Percentiles rank a stretch among this genome's conserved stretches.
Evolutionary conservation across 2,329 filamentous ascomycete species (phyloP).

Genomic region (Pseudocercospora cruenta): DNA sequence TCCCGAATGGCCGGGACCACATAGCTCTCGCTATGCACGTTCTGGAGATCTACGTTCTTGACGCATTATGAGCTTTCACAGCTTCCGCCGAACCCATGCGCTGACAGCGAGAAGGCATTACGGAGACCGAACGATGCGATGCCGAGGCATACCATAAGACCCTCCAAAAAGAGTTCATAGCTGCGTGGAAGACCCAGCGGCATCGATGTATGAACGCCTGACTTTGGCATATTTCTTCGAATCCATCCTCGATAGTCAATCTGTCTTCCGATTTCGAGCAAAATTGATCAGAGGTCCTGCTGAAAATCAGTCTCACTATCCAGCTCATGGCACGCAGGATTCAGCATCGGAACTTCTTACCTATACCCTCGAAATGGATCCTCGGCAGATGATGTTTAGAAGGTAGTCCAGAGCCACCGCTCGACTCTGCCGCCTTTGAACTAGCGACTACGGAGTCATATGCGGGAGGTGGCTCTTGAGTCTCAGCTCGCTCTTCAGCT

Average conservation of each 20-base stretch:
- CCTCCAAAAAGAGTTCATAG: background rate
- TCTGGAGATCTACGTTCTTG: too few species aligned
- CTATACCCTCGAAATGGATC: background rate
- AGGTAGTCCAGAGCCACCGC: background rate
- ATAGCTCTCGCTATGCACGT: background rate
- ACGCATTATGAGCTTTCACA: too few species aligned
- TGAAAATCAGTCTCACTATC: background rate
- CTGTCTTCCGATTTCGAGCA: background rate
- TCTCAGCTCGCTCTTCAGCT: background rate
- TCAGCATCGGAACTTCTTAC: background rate
- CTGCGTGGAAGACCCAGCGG: background rate
- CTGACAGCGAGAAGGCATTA: too few species aligned
- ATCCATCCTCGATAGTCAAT: constrained; percentile 1
- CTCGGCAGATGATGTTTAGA: background rate
- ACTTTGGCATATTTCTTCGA: background rate
- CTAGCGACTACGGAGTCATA: background rate
- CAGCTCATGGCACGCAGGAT: background rate
- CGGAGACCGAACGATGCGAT: too few species aligned
- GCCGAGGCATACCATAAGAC: background rate
- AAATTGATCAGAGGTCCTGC: background rate
- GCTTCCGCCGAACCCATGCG: too few species aligned
- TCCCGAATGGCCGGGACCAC: background rate
- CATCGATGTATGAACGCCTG: background rate
- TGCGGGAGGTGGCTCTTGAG: background rate
- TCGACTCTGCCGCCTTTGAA: background rate